These are phyloP conservation scores for Fomitopsis serialis DNA, from an alignment of 768 basidiomycete genomes.

Conservation along the genomic window DNA sequence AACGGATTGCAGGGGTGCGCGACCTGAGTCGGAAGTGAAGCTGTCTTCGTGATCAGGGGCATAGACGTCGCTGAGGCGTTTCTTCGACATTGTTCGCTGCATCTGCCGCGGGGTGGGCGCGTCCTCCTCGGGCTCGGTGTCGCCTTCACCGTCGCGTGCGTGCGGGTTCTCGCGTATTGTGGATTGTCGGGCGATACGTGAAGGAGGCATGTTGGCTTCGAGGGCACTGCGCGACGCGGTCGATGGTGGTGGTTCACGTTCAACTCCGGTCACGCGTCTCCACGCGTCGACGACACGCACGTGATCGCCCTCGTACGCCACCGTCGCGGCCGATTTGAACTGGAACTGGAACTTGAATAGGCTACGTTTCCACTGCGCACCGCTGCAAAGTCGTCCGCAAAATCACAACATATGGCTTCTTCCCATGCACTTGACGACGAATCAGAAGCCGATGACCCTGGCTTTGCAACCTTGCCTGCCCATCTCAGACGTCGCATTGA, in stretches of 20 bases:
- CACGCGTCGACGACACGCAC: slow-evolving; percentile 13
- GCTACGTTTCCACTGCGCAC: too few relatives aligned
- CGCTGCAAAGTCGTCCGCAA: too few relatives aligned
- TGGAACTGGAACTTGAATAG: not conserved
- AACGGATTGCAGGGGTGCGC: slow-evolving; percentile 32
- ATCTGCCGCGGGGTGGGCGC: slow-evolving; percentile 14
- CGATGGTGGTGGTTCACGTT: slow-evolving; percentile 9
- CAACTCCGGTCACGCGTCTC: slow-evolving; percentile 5
- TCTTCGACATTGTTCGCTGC: slow-evolving; percentile 23
- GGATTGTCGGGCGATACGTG: slow-evolving; percentile 7
- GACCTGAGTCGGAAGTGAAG: slow-evolving; percentile 29
- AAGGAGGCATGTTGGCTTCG: slow-evolving; percentile 7
- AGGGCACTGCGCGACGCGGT: not conserved
- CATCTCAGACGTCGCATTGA: slow-evolving; percentile 45
- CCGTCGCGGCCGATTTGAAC: not conserved
- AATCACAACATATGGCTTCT: too few relatives aligned
- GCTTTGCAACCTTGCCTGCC: slow-evolving; percentile 37
- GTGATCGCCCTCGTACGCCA: slow-evolving; percentile 10
- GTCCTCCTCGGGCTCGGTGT: slow-evolving; percentile 19
- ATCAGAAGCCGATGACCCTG: slow-evolving; percentile 11
- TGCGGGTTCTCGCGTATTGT: not conserved
- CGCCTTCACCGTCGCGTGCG: slow-evolving; percentile 12
- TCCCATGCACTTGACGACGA: too few relatives aligned
- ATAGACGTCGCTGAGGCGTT: slow-evolving; percentile 58
- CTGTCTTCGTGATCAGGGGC: slow-evolving; percentile 39